Percentiles rank a stretch among this genome's conserved stretches.
phyloP scores from a whole-genome alignment of 139 green algal genomes.

The Chlamydomonas incerta region DNA sequence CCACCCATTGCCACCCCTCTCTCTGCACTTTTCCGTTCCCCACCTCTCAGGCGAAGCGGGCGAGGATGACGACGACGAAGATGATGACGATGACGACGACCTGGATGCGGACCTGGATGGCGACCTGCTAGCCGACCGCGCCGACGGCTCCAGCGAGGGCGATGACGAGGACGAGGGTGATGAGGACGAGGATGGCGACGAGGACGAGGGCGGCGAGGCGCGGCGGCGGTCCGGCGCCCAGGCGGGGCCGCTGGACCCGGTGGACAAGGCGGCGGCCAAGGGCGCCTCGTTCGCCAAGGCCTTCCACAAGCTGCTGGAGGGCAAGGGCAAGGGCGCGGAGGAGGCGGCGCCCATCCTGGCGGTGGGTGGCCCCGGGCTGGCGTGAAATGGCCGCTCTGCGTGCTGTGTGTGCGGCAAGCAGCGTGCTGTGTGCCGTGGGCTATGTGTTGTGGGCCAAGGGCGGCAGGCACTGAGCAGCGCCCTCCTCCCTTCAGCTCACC shows the following conservation, averaged over 20 bases:
- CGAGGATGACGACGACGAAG: constrained; percentile 10
- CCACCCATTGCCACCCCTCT: too few species aligned
- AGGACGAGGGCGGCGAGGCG: constrained; percentile 10
- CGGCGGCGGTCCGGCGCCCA: constrained; percentile 16
- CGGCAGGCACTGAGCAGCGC: too few species aligned
- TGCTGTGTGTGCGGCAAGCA: background rate
- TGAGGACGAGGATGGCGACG: constrained; percentile 1
- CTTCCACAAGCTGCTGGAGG: constrained; percentile 78
- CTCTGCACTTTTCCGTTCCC: too few species aligned
- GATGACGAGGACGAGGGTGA: constrained; percentile 17
- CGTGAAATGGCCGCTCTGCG: too few species aligned
- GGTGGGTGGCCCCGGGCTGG: constrained; percentile 20
- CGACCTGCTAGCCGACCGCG: constrained; percentile 9
- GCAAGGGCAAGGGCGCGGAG: constrained; percentile 7
- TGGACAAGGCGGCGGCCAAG: constrained; percentile 71
- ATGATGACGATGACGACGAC: background rate
- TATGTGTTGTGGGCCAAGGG: background rate
- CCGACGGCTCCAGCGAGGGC: constrained; percentile 7
- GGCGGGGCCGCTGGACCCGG: constrained; percentile 1
- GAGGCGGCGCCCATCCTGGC: constrained; percentile 48
- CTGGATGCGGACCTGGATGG: constrained; percentile 39
- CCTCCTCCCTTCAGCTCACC: too few species aligned
- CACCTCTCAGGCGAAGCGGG: background rate
- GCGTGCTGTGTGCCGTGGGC: background rate
- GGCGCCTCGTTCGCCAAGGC: constrained; percentile 77